Conservation (phyloP, 495 filamentous ascomycete species). For the Penicillium flavigenum region DNA sequence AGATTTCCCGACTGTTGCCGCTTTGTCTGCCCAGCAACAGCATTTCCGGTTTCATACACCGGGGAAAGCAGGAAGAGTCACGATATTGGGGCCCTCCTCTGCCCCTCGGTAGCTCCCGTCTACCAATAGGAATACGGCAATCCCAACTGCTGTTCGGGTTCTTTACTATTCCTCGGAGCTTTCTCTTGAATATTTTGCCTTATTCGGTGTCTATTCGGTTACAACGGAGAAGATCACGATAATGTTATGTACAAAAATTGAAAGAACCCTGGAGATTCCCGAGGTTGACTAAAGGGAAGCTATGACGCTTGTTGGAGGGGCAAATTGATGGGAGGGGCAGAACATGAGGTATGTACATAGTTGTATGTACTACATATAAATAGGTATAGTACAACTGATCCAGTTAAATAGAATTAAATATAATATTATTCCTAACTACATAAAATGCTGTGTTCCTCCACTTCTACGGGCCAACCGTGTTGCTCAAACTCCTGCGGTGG, state of each 20-base stretch:
- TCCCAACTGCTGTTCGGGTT: constrained; percentile 24
- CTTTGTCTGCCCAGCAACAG: constrained; percentile 29
- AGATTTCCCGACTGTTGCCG: constrained; percentile 40
- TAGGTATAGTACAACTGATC: background rate
- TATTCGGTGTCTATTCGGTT: constrained; percentile 32
- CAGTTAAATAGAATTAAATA: background rate
- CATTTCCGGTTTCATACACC: constrained; percentile 54
- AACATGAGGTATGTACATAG: background rate
- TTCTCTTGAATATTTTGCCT: constrained; percentile 38
- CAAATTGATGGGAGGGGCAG: constrained; percentile 23
- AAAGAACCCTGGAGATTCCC: background rate
- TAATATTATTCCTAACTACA: background rate
- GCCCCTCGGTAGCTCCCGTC: constrained; percentile 39
- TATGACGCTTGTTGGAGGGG: constrained; percentile 11
- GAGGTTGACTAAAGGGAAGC: constrained; percentile 7
- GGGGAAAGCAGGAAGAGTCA: constrained; percentile 51
- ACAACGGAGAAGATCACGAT: constrained; percentile 13
- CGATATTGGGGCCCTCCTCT: constrained; percentile 35
- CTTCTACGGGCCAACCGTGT: background rate
- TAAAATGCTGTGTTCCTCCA: background rate
- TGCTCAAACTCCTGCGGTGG: constrained; percentile 21
- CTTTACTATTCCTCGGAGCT: constrained; percentile 22
- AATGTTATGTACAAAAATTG: background rate
- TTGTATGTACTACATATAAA: background rate
- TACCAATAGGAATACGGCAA: constrained; percentile 34